phyloP scores from a whole-genome alignment of 2,329 filamentous ascomycete genomes.

The Bisporella sp. region DNA sequence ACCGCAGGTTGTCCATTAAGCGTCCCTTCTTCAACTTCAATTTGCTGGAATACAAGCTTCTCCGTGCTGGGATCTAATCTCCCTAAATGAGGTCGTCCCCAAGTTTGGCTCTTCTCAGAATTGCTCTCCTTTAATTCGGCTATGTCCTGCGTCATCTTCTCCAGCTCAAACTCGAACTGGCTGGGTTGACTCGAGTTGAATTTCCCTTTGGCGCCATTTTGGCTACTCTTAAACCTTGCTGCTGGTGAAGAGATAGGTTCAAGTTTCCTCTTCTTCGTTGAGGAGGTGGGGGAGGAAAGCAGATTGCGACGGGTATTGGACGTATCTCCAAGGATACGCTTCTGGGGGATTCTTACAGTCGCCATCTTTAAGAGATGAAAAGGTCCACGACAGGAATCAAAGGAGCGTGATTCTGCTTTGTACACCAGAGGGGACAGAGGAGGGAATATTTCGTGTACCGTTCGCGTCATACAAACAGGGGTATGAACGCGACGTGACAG shows the following conservation, averaged over 20 bases:
- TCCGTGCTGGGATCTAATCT: constrained; percentile 58
- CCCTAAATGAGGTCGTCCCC: constrained; percentile 61
- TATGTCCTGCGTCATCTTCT: constrained; percentile 94
- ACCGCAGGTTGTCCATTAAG: constrained; percentile 69
- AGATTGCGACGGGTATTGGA: constrained; percentile 58
- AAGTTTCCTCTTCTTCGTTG: constrained; percentile 69
- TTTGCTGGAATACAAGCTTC: constrained; percentile 85
- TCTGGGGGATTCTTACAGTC: constrained; percentile 51
- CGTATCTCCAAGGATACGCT: constrained; percentile 64
- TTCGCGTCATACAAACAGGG: constrained; percentile 3
- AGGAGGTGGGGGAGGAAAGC: constrained; percentile 42
- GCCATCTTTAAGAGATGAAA: constrained; percentile 18
- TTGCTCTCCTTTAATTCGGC: constrained; percentile 78
- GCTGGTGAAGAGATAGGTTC: constrained; percentile 44
- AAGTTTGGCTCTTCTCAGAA: constrained; percentile 87
- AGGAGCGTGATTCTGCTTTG: too few relatives aligned
- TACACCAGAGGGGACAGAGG: too few relatives aligned
- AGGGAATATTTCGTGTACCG: background rate
- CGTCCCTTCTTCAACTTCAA: constrained; percentile 87
- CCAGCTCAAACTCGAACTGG: constrained; percentile 86
- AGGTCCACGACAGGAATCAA: background rate
- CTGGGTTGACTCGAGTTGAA: constrained; percentile 71
- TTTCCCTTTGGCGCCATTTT: constrained; percentile 54
- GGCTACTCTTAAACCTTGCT: constrained; percentile 54
- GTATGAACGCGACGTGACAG: constrained; percentile 8